A percentile compares a stretch with the other conserved stretches of the same genome.
phyloP scores from a whole-genome alignment of 2,329 filamentous ascomycete genomes.

The Boeremia lycopersici region DNA sequence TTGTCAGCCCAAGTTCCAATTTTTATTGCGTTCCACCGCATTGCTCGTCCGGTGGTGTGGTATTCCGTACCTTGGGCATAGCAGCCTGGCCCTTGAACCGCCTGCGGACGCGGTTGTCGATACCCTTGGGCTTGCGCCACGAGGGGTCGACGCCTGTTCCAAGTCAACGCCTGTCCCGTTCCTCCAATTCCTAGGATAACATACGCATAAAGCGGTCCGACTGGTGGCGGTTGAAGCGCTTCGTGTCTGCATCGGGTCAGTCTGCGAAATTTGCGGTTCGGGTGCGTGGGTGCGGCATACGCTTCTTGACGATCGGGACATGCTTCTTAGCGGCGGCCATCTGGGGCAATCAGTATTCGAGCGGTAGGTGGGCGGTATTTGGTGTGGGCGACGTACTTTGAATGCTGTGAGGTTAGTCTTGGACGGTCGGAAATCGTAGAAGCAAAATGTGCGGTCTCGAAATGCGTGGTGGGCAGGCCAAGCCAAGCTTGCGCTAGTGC shows the following conservation, averaged over 20 bases:
- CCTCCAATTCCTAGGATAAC: constrained; percentile 21
- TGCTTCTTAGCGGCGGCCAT: constrained; percentile 99
- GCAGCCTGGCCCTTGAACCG: constrained; percentile 94
- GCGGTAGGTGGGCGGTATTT: background rate
- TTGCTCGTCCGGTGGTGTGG: constrained; percentile 5
- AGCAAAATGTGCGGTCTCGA: constrained; percentile 22
- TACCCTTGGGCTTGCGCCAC: constrained; percentile 99
- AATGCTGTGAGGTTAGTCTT: constrained; percentile 45
- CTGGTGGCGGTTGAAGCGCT: constrained; percentile 97
- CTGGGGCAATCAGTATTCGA: constrained; percentile 54
- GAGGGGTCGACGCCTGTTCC: constrained; percentile 68
- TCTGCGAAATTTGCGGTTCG: constrained; percentile 35
- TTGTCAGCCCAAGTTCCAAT: constrained; percentile 36
- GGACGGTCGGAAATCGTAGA: constrained; percentile 24
- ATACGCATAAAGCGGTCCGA: constrained; percentile 90
- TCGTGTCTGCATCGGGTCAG: constrained; percentile 70
- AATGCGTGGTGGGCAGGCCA: constrained; percentile 20
- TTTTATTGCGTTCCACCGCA: background rate
- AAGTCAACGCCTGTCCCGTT: constrained; percentile 33
- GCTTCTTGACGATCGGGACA: constrained; percentile 99
- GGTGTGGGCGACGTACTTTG: constrained; percentile 41
- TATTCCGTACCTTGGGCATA: constrained; percentile 90
- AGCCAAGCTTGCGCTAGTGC: constrained; percentile 29
- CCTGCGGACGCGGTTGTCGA: constrained; percentile 96
- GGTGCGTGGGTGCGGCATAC: constrained; percentile 65